These are phyloP conservation scores for Ceratocystis smalleyi DNA, from an alignment of 2,329 filamentous ascomycete genomes.

Conservation along the genomic window DNA sequence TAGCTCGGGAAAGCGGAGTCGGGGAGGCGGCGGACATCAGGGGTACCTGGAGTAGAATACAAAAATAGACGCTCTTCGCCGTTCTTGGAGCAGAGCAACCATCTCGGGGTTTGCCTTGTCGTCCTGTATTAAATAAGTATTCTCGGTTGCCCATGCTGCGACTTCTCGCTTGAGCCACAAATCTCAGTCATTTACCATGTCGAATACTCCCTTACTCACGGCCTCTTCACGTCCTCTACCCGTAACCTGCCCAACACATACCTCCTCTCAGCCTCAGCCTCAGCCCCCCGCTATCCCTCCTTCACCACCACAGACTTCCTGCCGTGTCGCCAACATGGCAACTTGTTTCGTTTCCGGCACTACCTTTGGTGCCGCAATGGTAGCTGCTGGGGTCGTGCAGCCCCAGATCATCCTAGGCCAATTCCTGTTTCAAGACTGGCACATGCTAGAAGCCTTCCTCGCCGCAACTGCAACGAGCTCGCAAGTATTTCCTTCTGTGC, in stretches of 20 bases:
- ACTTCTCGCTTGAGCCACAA: not conserved
- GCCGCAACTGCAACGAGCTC: conserved; percentile 46
- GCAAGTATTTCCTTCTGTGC: conserved; percentile 29
- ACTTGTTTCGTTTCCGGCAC: conserved; percentile 34
- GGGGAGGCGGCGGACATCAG: not conserved
- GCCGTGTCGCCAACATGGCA: conserved; percentile 18
- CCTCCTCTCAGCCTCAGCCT: too few relatives aligned
- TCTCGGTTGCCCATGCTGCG: not conserved
- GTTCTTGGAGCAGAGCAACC: not conserved
- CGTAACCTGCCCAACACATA: not conserved
- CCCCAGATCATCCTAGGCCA: conserved; percentile 46
- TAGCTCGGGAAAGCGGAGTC: not conserved
- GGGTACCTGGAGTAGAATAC: not conserved
- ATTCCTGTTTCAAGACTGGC: conserved; percentile 44
- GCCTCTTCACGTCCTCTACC: not conserved
- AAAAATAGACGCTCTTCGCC: not conserved
- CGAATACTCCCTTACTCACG: not conserved
- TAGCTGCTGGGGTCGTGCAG: conserved; percentile 43
- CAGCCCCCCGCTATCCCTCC: not conserved
- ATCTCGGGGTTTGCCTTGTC: not conserved
- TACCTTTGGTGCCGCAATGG: conserved; percentile 46
- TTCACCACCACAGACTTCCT: not conserved
- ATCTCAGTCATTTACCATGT: not conserved
- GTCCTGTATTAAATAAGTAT: not conserved
- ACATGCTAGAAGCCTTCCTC: conserved; percentile 51